Conservation (phyloP, 2,329 filamentous ascomycete genomes). For the Septoria linicola region DNA sequence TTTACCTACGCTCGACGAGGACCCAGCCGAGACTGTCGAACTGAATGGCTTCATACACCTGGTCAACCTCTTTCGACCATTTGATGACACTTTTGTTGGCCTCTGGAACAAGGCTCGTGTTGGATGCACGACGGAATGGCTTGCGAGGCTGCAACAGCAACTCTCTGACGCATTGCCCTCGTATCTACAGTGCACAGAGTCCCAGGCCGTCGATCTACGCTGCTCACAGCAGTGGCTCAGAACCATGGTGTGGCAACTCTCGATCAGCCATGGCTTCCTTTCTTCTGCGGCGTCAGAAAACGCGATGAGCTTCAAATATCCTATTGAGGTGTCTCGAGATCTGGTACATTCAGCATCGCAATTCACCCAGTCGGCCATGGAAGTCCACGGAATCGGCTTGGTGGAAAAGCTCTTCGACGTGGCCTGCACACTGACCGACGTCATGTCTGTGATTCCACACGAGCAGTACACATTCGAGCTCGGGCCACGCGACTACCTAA, state of each 20-base stretch:
- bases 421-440: conserved; percentile 69
- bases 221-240: conserved; percentile 70
- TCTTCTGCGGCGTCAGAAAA: conserved; percentile 59
- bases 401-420: conserved; percentile 80
- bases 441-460: conserved; percentile 63
- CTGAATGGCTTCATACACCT: conserved; percentile 61
- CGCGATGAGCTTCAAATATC: conserved; percentile 62
- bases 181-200: conserved; percentile 61
- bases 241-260: conserved; percentile 71
- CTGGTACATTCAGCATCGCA: conserved; percentile 64
- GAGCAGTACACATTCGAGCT: conserved; percentile 58
- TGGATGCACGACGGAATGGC: conserved; percentile 48
- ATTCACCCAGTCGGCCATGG: conserved; percentile 70
- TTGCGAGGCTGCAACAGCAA: conserved; percentile 51
- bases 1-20: conserved; percentile 51
- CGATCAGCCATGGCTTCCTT: conserved; percentile 64
- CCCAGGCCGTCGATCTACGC: conserved; percentile 67
- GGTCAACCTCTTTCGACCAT: conserved; percentile 60
- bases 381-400: conserved; percentile 72
- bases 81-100: conserved; percentile 63
- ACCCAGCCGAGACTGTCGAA: conserved; percentile 55
- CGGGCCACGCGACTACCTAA: conserved; percentile 71
- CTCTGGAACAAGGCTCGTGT: conserved; percentile 61
- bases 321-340: conserved; percentile 61
- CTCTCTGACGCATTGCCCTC: conserved; percentile 54